These are phyloP conservation scores for Hippophae tibetana DNA, from an alignment of 306 rosid species.

Conservation along the genomic window DNA sequence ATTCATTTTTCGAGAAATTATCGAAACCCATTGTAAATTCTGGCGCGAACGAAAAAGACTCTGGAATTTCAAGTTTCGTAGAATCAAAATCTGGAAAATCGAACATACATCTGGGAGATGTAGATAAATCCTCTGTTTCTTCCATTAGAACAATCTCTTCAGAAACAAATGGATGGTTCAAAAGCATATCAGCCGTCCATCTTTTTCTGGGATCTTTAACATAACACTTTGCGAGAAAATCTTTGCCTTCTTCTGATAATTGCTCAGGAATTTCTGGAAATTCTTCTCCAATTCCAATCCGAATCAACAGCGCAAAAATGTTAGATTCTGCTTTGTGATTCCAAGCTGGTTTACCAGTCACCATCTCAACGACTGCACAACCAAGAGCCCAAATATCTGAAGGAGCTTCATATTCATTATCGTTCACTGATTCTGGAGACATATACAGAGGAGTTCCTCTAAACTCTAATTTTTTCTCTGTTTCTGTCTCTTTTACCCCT, in stretches of 20 bases:
- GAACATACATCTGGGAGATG: slow-evolving; percentile 52
- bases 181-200: slow-evolving; percentile 80
- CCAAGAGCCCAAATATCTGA: slow-evolving; percentile 75
- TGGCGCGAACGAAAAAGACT: slow-evolving; percentile 14
- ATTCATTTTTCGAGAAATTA: neutral
- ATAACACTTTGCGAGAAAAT: slow-evolving; percentile 51
- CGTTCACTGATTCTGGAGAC: slow-evolving; percentile 74
- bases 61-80: neutral
- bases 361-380: slow-evolving; percentile 65
- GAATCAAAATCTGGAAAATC: slow-evolving; percentile 62
- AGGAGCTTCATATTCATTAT: slow-evolving; percentile 44
- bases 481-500: neutral
- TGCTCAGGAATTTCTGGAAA: slow-evolving; percentile 48
- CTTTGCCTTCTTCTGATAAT: slow-evolving; percentile 49
- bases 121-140: neutral
- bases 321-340: slow-evolving; percentile 18
- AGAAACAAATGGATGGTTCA: slow-evolving; percentile 44
- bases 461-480: slow-evolving; percentile 6
- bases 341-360: slow-evolving; percentile 66
- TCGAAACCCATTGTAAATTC: slow-evolving; percentile 14
- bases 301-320: slow-evolving; percentile 35
- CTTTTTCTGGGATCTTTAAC: slow-evolving; percentile 51
- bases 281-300: slow-evolving; percentile 58
- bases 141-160: slow-evolving; percentile 12
- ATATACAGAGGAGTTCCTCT: slow-evolving; percentile 78